phyloP scores from a whole-genome alignment of 164 flowering plant genomes.

The Vitis amurensis region DNA sequence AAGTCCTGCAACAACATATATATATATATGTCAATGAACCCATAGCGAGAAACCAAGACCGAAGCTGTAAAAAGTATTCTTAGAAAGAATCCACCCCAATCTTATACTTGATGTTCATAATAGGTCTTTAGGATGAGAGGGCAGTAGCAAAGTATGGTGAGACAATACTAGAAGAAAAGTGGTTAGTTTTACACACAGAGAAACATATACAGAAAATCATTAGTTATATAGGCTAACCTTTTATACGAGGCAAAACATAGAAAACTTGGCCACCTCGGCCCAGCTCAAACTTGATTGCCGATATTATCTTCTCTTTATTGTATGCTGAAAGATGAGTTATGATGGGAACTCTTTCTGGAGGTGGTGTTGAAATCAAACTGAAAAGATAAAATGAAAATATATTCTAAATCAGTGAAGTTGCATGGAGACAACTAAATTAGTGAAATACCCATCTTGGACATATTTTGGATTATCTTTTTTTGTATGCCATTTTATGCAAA shows the following conservation, averaged over 20 bases:
- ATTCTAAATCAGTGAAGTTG: too few relatives aligned
- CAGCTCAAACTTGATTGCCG: slow-evolving; percentile 82
- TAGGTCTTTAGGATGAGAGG: too few relatives aligned
- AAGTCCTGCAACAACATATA: slow-evolving; percentile 53
- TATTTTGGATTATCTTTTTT: background rate
- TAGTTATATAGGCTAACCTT: slow-evolving; percentile 45
- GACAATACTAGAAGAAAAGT: too few relatives aligned
- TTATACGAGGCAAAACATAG: slow-evolving; percentile 95
- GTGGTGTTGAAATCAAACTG: slow-evolving; percentile 96
- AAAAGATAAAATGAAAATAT: slow-evolving; percentile 10
- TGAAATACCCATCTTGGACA: background rate
- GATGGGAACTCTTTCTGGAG: slow-evolving; percentile 98
- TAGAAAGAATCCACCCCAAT: background rate
- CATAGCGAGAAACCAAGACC: slow-evolving; percentile 8
- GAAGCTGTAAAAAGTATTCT: background rate
- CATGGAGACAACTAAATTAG: background rate
- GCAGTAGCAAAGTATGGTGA: background rate
- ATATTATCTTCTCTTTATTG: slow-evolving; percentile 59
- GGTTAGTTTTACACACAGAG: too few relatives aligned
- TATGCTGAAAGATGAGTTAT: slow-evolving; percentile 81
- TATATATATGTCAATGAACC: slow-evolving; percentile 12
- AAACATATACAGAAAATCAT: background rate
- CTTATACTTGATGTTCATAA: too few relatives aligned
- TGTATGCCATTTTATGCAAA: background rate
- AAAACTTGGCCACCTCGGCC: slow-evolving; percentile 95